Percentiles rank a stretch among this genome's conserved stretches.
These are phyloP conservation scores for Mediolabrus comicus DNA, from an alignment of 108 stramenopile species.

Conservation along the genomic window DNA sequence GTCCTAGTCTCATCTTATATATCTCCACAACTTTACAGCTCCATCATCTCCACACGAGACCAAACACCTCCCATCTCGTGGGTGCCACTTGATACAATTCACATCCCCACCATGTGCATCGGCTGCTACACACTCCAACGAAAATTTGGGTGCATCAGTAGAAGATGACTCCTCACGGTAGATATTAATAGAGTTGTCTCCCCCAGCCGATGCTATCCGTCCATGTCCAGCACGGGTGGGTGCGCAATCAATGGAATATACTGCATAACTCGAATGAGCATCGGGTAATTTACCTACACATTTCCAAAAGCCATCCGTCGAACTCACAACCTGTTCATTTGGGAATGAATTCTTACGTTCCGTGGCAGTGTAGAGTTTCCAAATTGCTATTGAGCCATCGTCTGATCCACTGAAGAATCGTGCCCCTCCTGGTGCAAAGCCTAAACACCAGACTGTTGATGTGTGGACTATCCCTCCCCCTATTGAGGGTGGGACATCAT, in stretches of 20 bases:
- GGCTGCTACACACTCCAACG: slow-evolving; percentile 44
- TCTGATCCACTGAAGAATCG: slow-evolving; percentile 80
- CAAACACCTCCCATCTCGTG: slow-evolving; percentile 69
- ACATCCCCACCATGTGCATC: slow-evolving; percentile 87
- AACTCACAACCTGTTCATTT: neutral
- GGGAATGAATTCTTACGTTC: slow-evolving; percentile 38
- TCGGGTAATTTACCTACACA: slow-evolving; percentile 71
- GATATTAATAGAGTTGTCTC: slow-evolving; percentile 81
- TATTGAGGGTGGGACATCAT: slow-evolving; percentile 8
- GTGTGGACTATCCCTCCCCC: slow-evolving; percentile 48
- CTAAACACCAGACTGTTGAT: slow-evolving; percentile 89
- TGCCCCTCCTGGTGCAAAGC: slow-evolving; percentile 74
- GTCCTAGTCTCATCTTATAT: slow-evolving; percentile 11
- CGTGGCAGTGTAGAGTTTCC: slow-evolving; percentile 61
- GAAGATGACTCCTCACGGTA: slow-evolving; percentile 62
- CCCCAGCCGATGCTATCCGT: slow-evolving; percentile 80
- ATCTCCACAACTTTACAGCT: slow-evolving; percentile 83
- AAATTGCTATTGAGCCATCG: slow-evolving; percentile 73
- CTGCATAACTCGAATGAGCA: slow-evolving; percentile 61
- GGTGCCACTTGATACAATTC: slow-evolving; percentile 96
- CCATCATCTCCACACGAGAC: slow-evolving; percentile 92
- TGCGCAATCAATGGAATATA: slow-evolving; percentile 83
- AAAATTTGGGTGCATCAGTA: slow-evolving; percentile 69
- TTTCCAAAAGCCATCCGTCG: slow-evolving; percentile 60
- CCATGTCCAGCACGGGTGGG: slow-evolving; percentile 73